phyloP scores from a whole-genome alignment of 2,329 filamentous ascomycete genomes.

The Xylaria polymorpha region DNA sequence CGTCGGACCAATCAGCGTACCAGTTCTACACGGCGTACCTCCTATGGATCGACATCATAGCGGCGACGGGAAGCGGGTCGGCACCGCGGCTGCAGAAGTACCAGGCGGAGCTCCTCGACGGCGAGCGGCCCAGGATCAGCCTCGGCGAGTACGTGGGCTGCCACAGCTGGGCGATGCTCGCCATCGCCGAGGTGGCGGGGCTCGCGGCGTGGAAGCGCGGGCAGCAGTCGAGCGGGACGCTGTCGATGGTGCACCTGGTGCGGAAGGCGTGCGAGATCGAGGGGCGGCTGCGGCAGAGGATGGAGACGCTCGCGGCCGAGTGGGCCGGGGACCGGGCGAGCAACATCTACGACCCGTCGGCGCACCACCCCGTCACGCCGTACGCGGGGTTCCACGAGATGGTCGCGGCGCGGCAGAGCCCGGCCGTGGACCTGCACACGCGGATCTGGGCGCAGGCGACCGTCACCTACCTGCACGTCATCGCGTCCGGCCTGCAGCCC shows the following conservation, averaged over 20 bases:
- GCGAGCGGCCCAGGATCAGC: conserved; percentile 52
- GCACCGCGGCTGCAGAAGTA: conserved; percentile 57
- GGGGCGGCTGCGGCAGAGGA: conserved; percentile 27
- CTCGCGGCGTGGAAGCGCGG: conserved; percentile 68
- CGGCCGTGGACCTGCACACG: conserved; percentile 41
- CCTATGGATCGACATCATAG: conserved; percentile 62
- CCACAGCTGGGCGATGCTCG: conserved; percentile 66
- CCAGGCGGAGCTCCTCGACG: conserved; percentile 54
- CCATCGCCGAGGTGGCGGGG: conserved; percentile 64
- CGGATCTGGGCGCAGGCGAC: conserved; percentile 48
- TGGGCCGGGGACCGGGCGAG: conserved; percentile 2
- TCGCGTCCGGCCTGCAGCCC: conserved; percentile 44
- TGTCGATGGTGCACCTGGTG: conserved; percentile 54
- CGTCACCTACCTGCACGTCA: conserved; percentile 43
- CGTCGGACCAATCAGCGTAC: conserved; percentile 59
- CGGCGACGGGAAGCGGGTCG: conserved; percentile 59
- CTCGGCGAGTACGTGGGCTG: conserved; percentile 66
- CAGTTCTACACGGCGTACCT: conserved; percentile 61
- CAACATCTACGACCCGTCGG: conserved; percentile 35
- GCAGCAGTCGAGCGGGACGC: conserved; percentile 55
- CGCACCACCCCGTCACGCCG: conserved; percentile 34
- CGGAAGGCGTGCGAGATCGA: conserved; percentile 38
- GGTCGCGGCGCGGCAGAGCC: conserved; percentile 26
- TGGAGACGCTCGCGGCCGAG: conserved; percentile 21
- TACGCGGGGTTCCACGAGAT: conserved; percentile 39